These are phyloP conservation scores for Melastoma malabathricum DNA, from an alignment of 345 rosid species.

Conservation along the genomic window DNA sequence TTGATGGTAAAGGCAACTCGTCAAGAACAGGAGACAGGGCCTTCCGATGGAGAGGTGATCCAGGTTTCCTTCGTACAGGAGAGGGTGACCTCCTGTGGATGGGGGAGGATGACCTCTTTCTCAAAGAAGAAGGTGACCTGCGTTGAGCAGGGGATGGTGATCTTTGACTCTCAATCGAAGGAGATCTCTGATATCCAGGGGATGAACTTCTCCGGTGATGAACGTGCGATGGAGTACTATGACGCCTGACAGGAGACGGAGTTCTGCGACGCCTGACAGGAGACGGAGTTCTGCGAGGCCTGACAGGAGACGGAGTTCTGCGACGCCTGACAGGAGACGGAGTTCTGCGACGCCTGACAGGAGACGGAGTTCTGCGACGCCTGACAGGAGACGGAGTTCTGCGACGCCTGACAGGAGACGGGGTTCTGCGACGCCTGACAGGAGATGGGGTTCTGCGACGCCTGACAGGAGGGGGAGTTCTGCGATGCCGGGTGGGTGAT, in stretches of 20 bases:
- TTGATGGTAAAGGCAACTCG: conserved; percentile 2
- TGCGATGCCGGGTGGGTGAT: conserved; percentile 9
- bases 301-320: not conserved
- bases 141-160: conserved; percentile 34
- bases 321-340: conserved; percentile 8
- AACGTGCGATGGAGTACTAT: too few species aligned
- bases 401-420: conserved; percentile 16
- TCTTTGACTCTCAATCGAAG: conserved; percentile 21
- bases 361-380: conserved; percentile 14
- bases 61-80: conserved; percentile 13
- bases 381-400: conserved; percentile 11
- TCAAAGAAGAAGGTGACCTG: conserved; percentile 21
- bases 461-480: conserved; percentile 17
- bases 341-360: conserved; percentile 8
- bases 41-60: conserved; percentile 16
- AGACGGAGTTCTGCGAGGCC: conserved; percentile 10
- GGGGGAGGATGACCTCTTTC: conserved; percentile 29
- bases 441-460: conserved; percentile 11
- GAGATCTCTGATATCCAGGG: conserved; percentile 19
- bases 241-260: not conserved
- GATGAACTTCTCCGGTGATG: conserved; percentile 28
- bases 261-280: conserved; percentile 1
- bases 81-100: conserved; percentile 27
- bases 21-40: conserved; percentile 12
- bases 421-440: conserved; percentile 18